A percentile compares a stretch with the other conserved stretches of the same genome.
Conservation (phyloP, 2,329 filamentous ascomycete species). For the Sphaerostilbella broomeana region DNA sequence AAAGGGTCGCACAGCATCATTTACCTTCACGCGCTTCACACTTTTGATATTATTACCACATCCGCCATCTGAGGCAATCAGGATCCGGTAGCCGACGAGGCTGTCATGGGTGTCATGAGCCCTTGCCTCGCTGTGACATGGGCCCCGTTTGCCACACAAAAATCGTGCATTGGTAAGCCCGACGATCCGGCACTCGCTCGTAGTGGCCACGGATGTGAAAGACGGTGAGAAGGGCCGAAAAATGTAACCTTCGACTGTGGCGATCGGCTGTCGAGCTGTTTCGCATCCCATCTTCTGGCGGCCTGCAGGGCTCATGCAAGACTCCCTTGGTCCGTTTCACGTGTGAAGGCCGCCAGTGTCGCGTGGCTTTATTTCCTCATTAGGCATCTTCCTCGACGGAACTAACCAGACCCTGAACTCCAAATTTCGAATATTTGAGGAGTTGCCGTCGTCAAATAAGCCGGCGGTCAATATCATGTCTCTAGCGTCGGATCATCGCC, state of each 20-base stretch:
- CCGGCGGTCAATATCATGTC: neutral
- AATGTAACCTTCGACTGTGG: neutral
- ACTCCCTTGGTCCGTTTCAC: neutral
- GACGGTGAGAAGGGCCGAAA: conserved; percentile 4
- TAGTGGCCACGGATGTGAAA: neutral
- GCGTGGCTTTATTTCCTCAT: conserved; percentile 11
- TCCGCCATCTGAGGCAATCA: no score
- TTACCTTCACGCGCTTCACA: no score
- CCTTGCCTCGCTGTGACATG: no score
- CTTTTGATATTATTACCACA: no score
- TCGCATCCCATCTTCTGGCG: neutral
- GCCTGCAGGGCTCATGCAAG: neutral
- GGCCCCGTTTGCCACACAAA: neutral
- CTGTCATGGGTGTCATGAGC: no score
- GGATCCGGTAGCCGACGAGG: no score
- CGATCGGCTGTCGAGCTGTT: conserved; percentile 4
- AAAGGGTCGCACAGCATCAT: no score
- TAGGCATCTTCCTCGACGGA: neutral
- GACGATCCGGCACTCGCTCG: conserved; percentile 2
- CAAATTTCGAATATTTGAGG: conserved; percentile 6
- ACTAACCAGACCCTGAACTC: conserved; percentile 6
- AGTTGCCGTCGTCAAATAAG: conserved; percentile 1
- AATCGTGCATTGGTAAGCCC: neutral
- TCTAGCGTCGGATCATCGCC: no score
- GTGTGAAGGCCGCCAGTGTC: neutral